Percentiles rank a stretch among this genome's conserved stretches.
phyloP scores from a whole-genome alignment of 1,139 yeast genomes.

The Protomyces macrosporus region DNA sequence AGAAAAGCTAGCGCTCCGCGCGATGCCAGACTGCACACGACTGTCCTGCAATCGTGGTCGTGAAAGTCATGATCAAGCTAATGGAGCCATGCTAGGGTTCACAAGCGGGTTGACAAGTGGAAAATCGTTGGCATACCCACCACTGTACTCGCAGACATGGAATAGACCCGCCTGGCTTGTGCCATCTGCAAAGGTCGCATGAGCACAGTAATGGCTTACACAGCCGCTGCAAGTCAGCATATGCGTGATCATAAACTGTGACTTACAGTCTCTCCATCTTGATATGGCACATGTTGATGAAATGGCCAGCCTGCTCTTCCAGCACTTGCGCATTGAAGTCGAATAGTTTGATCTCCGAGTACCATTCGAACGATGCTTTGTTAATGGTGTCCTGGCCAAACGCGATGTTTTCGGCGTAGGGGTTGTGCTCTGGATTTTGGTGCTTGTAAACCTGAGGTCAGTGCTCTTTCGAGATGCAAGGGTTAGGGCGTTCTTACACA shows the following conservation, averaged over 20 bases:
- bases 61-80: too few relatives aligned
- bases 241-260: too few relatives aligned
- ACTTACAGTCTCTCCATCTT: background rate
- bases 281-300: background rate
- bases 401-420: slow-evolving; percentile 17
- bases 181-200: background rate
- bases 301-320: background rate
- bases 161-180: background rate
- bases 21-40: too few relatives aligned
- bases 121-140: background rate
- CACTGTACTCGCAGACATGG: background rate
- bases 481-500: background rate
- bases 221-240: background rate
- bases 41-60: too few relatives aligned
- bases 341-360: background rate
- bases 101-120: too few relatives aligned
- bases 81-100: too few relatives aligned
- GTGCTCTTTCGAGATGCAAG: background rate
- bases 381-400: background rate
- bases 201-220: background rate
- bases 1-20: too few relatives aligned
- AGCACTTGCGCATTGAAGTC: background rate
- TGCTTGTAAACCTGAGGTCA: background rate
- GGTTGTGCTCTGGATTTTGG: background rate
- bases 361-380: slow-evolving; percentile 8